Evolutionary conservation across 305 asterid species (phyloP), one percentile per base, ranked within the genome.

Genomic region (Fraxinus platypoda): DNA sequence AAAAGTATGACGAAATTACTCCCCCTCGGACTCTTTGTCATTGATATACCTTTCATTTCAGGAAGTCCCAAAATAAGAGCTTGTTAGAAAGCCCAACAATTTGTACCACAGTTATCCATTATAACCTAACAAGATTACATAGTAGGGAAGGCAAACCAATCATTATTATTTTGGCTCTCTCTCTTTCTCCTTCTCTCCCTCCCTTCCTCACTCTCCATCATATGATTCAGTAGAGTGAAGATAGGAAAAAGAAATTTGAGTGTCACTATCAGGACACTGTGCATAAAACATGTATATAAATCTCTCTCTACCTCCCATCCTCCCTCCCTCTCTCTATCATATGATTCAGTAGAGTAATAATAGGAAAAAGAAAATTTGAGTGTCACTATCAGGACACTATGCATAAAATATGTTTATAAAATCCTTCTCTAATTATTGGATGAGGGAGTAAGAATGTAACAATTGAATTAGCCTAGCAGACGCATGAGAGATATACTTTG

Each of bases 401-500:
- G 70, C 70, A 59, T 59, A 59, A 59, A 59, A 21, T 23, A 21
- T 59, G 71, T 59, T 59, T 23, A 59, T 21, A 59, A 21, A 59
- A 59, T 59, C 70, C 30, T 19, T 59, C 70, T 21, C 70, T 21
- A 59, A 21, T 21, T 59, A 59, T 59, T 21, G 70, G 70, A 59
- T 8, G 70, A 23, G 31, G 70, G 70, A 19, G 30, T 59, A 59
- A 68, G 73, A 21, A 64, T 64, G 78, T 12, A 77, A 78, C 21
- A 49, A 49, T 25, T 82, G 81, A 41, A 30, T 82, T 68, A 76
- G 84, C 34, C 35, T 31, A 25, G 21, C 23, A 70, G 25, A 30
- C 4, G 21, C 62, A 41, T 64, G 73, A 64, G 17, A 23, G 73
- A 66, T 66, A 66, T 25, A 9, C 34, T 66, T 25, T 26, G 17